Conservation (phyloP, 129 eudicot genomes). For the Smallanthus sonchifolius region DNA sequence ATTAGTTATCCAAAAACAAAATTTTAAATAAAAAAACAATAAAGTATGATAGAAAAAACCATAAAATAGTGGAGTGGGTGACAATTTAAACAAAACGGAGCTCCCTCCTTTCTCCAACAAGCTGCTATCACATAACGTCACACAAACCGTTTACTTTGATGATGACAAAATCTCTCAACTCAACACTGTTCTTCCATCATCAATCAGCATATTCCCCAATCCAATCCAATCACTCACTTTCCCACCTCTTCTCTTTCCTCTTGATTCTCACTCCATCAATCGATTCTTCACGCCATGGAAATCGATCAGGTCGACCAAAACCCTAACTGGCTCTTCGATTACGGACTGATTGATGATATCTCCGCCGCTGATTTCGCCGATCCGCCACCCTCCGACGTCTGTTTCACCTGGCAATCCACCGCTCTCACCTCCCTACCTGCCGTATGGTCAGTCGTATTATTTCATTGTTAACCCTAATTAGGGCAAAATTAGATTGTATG, state of each 20-base stretch:
- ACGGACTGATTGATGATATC: constrained; percentile 48
- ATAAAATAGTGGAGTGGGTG: background rate
- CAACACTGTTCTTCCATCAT: constrained; percentile 16
- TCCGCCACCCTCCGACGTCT: constrained; percentile 24
- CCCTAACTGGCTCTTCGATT: constrained; percentile 63
- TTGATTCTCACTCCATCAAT: constrained; percentile 4
- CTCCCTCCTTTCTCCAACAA: constrained; percentile 3
- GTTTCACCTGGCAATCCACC: constrained; percentile 35
- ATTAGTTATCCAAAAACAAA: no score
- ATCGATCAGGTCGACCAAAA: constrained; percentile 34
- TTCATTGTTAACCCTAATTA: background rate
- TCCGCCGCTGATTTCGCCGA: constrained; percentile 29
- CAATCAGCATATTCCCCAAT: constrained; percentile 21
- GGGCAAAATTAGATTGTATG: background rate
- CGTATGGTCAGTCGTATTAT: constrained; percentile 24
- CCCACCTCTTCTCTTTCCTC: background rate
- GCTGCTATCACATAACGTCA: constrained; percentile 24
- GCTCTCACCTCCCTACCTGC: constrained; percentile 23
- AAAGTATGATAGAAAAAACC: background rate
- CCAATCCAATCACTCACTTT: constrained; percentile 18
- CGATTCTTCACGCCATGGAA: constrained; percentile 30
- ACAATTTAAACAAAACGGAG: constrained; percentile 1
- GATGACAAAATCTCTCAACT: constrained; percentile 19
- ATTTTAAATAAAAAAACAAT: no score
- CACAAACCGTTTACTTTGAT: constrained; percentile 36